These are phyloP conservation scores for Saturnispora mendoncae DNA, from an alignment of 805 yeast species.

Conservation along the genomic window DNA sequence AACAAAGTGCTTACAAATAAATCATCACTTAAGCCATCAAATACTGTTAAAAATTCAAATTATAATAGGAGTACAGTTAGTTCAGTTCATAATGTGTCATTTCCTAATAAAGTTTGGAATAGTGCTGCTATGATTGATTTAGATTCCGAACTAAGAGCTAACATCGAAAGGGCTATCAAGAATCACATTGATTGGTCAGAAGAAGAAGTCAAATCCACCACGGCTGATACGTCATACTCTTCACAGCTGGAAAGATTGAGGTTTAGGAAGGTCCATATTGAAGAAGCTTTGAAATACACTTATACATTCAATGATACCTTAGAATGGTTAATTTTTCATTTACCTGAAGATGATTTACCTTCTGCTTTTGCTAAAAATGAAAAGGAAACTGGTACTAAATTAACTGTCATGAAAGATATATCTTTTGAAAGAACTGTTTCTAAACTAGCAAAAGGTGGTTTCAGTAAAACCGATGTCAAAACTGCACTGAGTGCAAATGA, in stretches of 20 bases:
- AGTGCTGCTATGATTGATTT: conserved; percentile 61
- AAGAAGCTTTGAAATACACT: conserved; percentile 61
- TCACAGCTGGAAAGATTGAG: conserved; percentile 38
- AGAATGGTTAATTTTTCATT: conserved; percentile 76
- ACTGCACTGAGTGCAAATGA: conserved; percentile 35
- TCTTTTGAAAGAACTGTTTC: conserved; percentile 49
- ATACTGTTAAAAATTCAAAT: neutral
- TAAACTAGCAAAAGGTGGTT: conserved; percentile 58
- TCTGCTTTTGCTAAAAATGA: conserved; percentile 45
- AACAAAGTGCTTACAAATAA: neutral
- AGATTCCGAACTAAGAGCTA: conserved; percentile 49
- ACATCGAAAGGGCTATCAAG: conserved; percentile 54
- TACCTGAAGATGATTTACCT: conserved; percentile 94
- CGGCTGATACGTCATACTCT: conserved; percentile 11
- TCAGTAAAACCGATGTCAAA: conserved; percentile 54
- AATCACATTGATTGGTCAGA: conserved; percentile 49
- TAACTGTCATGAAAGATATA: conserved; percentile 46
- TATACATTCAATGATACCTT: conserved; percentile 41
- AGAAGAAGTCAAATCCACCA: conserved; percentile 15
- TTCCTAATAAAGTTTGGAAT: conserved; percentile 60
- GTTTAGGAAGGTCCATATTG: conserved; percentile 59
- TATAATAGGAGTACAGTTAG: conserved; percentile 6
- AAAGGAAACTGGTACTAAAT: conserved; percentile 47
- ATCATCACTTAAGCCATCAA: neutral
- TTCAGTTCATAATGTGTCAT: conserved; percentile 17